Base-by-base conservation (phyloP, 805 yeast species). In the Hanseniaspora lindneri region DNA sequence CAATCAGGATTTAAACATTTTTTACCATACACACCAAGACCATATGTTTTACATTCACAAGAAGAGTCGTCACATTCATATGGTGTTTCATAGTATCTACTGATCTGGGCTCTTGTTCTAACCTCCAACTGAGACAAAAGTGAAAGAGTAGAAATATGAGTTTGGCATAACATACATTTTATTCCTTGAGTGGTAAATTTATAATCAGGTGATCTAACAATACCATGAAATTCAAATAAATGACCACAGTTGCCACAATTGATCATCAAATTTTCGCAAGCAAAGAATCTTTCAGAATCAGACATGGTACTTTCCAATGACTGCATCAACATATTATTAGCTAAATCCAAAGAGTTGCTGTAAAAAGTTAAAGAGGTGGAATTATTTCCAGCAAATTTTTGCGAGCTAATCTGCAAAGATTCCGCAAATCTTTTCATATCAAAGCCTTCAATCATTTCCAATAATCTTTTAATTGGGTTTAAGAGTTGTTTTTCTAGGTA, bases 401-500 rank as follows among this genome's bases (percentile, higher is more conserved):
- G 72, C 44, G 83, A 69, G 57, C 88, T 95, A 35, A 92, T 69
- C 0, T 95, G 95, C 32, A 92, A 69, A 2, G 80, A 71, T 40
- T 73, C 71, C 3, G 95, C 94, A 34, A 92, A 70, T 55, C 92
- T 73, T 42, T 78, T 76, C 57, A 79, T 71, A 59, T 89, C 96
- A 53, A 83, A 74, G 36, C 97, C 96, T 54, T 86, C 94, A 47
- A 92, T 79, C 53, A 81, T 75, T 55, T 81, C 94, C 36, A 89
- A 68, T 47, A 92, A 69, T 65, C 98, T 77, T 60, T 85, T 94
- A 9, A 92, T 79, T 3, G 96, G 96, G 2, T 94, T 87, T 57
- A 83, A 77, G 9, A 92, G 74, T 65, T 92, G 99, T 61, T 86
- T 83, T 54, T 80, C 92, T 55, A 89, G 68, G 61, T 92, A 92